Base-by-base conservation (phyloP, 164 flowering plant genomes). In the Pachysandra terminalis region DNA sequence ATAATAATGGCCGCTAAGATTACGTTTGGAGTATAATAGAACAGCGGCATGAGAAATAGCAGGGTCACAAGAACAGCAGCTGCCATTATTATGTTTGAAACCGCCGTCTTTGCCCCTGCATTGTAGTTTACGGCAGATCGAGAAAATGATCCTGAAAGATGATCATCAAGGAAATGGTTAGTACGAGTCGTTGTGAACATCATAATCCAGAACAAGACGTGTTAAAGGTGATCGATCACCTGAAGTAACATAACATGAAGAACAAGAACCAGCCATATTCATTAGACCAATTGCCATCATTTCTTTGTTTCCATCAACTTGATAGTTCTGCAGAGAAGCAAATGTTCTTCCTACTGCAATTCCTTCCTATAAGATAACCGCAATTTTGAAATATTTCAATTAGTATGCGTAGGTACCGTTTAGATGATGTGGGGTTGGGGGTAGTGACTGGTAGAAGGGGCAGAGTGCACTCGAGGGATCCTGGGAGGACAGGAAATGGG, bases 291-390 rank as follows among this genome's bases (percentile, higher is more conserved):
- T 75, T 16, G 97, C 91, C 21, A 86, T 71, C 95, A 90, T 90
- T 62, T 92, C 97, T 72, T 89, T 89, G 84, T 89, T 91, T 19
- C 96, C 97, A 71, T 91, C 93, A 22, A 91, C 79, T 27, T 86
- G 88, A 68, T 91, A 87, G 24, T 85, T 87, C 71, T 83, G 81
- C 19, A 90, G 52, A 0, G 88, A 66, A 17, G 97, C 90, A 77
- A 92, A 90, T 15, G 90, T 84, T 54, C 97, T 78, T 14, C 96
- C 96, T 10, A 92, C 89, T 10, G 97, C 96, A 66, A 89, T 82
- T 19, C 91, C 93, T 78, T 92, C 97, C 97, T 91, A 51, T 35
- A 22, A 61, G 5, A 37, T 52, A 17, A 57, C 32, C 17, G 37
- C 19, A 16, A 12, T 10, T 25, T 32, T 24, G 17, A 37, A 41